Base-by-base conservation (phyloP, 257 asterid species). In the Avicennia marina region DNA sequence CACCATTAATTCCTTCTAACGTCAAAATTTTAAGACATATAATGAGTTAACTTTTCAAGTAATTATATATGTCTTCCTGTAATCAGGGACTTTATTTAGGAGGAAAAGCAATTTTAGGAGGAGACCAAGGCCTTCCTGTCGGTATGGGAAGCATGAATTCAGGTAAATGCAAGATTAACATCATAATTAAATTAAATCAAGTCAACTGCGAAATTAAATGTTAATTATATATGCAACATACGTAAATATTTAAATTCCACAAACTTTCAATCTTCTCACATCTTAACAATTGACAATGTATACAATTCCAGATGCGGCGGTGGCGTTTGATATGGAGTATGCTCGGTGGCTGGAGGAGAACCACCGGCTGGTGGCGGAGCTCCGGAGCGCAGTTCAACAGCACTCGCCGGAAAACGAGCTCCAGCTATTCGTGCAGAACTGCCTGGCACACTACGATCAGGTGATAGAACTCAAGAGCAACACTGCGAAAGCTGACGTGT, bases 281-380 rank as follows among this genome's bases (percentile, higher is more conserved):
- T 2, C 10, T 36, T 5, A 36, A 4, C 10, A 11, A 36, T 2
- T 36, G 41, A 36, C 2, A 36, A 5, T 36, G 13, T 36, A 4
- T 36, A 12, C 10, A 19, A 41, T 22, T 45, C 3, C 44, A 87
- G 95, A 79, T 21, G 70, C 94, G 10, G 80, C 88, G 0, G 46
- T 73, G n/a, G n/a, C n/a, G 11, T 90, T 90, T 2, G 94, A 90
- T 59, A 52, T 83, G 84, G 96, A 87, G 79, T 90, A 87, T 6
- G 80, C 72, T 0, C 79, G 91, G 62, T 90, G 98, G 98, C 70
- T 81, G 55, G 98, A 85, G 62, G 95, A 83, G 70, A 89, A 90
- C 67, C 82, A 78, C 69, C 74, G 83, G 10, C 66, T 87, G 7
- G 72, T 75, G 83, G 70, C 68, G 73, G 85, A 78, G 75, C 95